Evolutionary conservation across 768 basidiomycete genomes (phyloP).

Genomic region (Paxillus involutus): DNA sequence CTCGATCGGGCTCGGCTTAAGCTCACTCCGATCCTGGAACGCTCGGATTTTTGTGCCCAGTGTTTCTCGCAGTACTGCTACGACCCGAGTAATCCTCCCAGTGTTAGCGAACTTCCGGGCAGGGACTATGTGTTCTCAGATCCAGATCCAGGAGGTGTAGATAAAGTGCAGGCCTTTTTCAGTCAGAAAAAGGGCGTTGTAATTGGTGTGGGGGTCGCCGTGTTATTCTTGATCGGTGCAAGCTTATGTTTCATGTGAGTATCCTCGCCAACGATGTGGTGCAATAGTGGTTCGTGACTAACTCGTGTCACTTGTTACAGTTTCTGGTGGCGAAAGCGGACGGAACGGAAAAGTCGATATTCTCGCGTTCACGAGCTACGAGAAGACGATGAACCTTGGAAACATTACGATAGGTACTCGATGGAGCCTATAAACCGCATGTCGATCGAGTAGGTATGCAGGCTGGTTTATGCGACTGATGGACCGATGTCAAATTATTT

Average conservation of each 20-base stretch:
- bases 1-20: conserved; percentile 55
- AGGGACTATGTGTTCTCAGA: conserved; percentile 48
- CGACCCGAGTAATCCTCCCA: conserved; percentile 60
- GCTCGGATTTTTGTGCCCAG: conserved; percentile 50
- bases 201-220: conserved; percentile 46
- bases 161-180: conserved; percentile 44
- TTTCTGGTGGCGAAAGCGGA: conserved; percentile 30
- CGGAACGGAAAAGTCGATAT: conserved; percentile 20
- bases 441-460: not conserved
- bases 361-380: conserved; percentile 25
- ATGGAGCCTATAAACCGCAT: not conserved
- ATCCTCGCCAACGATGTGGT: not conserved
- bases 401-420: conserved; percentile 18
- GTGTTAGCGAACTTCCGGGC: conserved; percentile 37
- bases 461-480: not conserved
- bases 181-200: conserved; percentile 43
- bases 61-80: conserved; percentile 65
- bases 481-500: not conserved
- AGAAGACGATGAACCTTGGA: conserved; percentile 33
- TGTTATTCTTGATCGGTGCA: conserved; percentile 39
- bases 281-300: not conserved
- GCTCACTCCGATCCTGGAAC: conserved; percentile 30
- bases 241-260: conserved; percentile 37
- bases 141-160: conserved; percentile 54
- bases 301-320: conserved; percentile 4